Conservation (phyloP, 225 moss, liverwort and hornwort species). For the Polytrichum commune region DNA sequence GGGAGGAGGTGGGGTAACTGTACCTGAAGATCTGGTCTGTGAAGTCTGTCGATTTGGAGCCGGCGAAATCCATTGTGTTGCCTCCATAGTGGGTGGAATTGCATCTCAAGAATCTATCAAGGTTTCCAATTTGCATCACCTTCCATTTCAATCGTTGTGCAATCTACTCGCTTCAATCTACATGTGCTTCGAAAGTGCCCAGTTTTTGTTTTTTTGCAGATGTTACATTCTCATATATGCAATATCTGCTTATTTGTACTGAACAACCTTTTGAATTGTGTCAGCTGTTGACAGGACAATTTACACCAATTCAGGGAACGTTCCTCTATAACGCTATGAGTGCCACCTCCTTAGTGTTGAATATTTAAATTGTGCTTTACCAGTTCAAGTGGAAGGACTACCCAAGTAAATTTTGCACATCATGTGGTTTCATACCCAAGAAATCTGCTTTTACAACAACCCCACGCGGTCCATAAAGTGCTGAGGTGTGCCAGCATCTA, state of each 20-base stretch:
- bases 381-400: too few species aligned
- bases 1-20: conserved; percentile 62
- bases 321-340: conserved; percentile 93
- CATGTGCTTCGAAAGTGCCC: too few species aligned
- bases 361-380: conserved; percentile 29
- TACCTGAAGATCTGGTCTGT: conserved; percentile 74
- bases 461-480: too few species aligned
- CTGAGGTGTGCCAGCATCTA: too few species aligned
- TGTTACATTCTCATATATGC: too few species aligned
- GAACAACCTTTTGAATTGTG: conserved; percentile 13
- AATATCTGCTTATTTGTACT: not conserved
- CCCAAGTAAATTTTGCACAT: too few species aligned
- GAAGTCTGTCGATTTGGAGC: conserved; percentile 97
- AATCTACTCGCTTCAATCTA: too few species aligned
- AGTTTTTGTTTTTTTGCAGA: too few species aligned
- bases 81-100: conserved; percentile 89
- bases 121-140: conserved; percentile 24
- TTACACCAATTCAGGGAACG: conserved; percentile 82
- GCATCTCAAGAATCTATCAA: conserved; percentile 96
- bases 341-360: conserved; percentile 78
- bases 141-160: too few species aligned
- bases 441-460: too few species aligned
- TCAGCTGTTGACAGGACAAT: conserved; percentile 93
- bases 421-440: too few species aligned
- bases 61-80: conserved; percentile 89